Evolutionary conservation across 352 stramenopile species (phyloP).

Genomic region (Pythium grandisporangium): DNA sequence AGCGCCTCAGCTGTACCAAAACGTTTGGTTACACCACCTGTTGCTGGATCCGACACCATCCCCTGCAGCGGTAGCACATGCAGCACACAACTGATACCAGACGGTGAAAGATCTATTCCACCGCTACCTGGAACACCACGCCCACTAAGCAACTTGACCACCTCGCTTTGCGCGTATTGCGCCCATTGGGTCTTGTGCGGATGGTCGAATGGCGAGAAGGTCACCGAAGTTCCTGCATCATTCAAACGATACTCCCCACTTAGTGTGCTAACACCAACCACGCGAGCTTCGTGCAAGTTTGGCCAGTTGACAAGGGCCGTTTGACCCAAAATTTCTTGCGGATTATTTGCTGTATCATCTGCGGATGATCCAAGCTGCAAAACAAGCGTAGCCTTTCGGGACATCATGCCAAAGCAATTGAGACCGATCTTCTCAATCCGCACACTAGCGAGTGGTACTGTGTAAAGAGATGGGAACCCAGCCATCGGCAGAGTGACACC

Average conservation of each 20-base stretch:
- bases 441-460: constrained; percentile 35
- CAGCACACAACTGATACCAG: constrained; percentile 48
- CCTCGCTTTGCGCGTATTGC: constrained; percentile 56
- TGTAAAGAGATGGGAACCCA: constrained; percentile 73
- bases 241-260: constrained; percentile 53
- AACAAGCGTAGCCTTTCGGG: constrained; percentile 69
- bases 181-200: constrained; percentile 61
- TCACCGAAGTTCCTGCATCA: constrained; percentile 9
- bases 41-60: constrained; percentile 92
- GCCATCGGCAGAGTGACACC: constrained; percentile 62
- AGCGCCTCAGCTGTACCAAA: constrained; percentile 94
- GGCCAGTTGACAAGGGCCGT: constrained; percentile 96
- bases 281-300: constrained; percentile 94
- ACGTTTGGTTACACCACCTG: constrained; percentile 92
- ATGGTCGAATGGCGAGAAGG: constrained; percentile 31
- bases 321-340: constrained; percentile 36
- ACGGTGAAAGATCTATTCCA: constrained; percentile 89
- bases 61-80: constrained; percentile 86
- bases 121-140: constrained; percentile 79
- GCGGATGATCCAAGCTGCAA: constrained; percentile 33
- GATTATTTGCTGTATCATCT: constrained; percentile 12
- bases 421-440: constrained; percentile 68
- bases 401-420: constrained; percentile 94
- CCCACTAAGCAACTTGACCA: constrained; percentile 62
- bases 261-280: constrained; percentile 68